Evolutionary conservation across 2,329 filamentous ascomycete genomes (phyloP).

Genomic region (Xylaria hypoxylon): DNA sequence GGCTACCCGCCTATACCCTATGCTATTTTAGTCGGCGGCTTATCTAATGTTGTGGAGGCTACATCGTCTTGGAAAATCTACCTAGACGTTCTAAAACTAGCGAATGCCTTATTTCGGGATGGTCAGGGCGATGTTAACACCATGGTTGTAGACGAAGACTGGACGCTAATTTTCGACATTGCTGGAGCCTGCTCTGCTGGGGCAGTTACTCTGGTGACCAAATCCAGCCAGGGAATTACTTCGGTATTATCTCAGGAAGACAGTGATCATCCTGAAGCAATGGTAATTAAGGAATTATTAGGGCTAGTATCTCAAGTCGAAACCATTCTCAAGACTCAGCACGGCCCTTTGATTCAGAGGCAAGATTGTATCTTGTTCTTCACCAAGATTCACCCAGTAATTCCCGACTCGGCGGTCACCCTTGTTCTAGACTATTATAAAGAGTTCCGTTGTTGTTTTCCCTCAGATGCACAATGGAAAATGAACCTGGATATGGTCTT

Average conservation of each 20-base stretch:
- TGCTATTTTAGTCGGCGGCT: conserved; percentile 67
- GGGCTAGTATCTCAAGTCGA: conserved; percentile 64
- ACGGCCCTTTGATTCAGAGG: conserved; percentile 67
- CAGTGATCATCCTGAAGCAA: conserved; percentile 53
- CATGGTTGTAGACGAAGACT: conserved; percentile 73
- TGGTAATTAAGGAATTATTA: conserved; percentile 58
- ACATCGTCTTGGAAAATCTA: conserved; percentile 60
- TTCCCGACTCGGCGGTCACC: conserved; percentile 73
- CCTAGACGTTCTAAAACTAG: conserved; percentile 61
- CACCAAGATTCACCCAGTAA: conserved; percentile 67
- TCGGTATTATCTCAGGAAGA: conserved; percentile 48
- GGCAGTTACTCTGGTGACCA: conserved; percentile 42
- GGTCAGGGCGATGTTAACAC: conserved; percentile 64
- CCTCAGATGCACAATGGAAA: conserved; percentile 76
- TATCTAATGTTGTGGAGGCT: conserved; percentile 62
- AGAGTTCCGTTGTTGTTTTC: conserved; percentile 77
- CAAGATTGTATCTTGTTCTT: conserved; percentile 77
- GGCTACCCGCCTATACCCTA: conserved; percentile 71
- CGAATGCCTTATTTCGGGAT: conserved; percentile 67
- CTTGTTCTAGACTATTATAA: conserved; percentile 75
- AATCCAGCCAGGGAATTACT: conserved; percentile 41
- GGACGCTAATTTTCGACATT: conserved; percentile 70
- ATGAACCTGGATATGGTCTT: conserved; percentile 71
- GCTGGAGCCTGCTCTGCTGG: conserved; percentile 65
- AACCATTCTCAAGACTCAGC: conserved; percentile 58